phyloP scores from a whole-genome alignment of 306 rosid genomes.

The Pachyrhizus erosus region DNA sequence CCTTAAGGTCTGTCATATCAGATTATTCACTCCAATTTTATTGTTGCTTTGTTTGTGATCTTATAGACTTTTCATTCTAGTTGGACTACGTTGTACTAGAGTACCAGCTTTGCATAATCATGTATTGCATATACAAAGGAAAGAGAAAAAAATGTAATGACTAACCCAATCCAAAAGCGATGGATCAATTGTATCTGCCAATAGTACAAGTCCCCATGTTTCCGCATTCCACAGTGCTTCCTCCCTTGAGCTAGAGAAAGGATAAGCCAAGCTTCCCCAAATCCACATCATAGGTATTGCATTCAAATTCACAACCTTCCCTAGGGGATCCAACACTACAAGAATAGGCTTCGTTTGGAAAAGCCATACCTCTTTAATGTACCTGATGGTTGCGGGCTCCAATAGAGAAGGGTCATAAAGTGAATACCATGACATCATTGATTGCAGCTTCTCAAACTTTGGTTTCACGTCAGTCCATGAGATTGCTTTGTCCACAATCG shows the following conservation, averaged over 20 bases:
- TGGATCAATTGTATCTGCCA: slow-evolving; percentile 57
- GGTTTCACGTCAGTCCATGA: slow-evolving; percentile 32
- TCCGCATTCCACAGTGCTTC: slow-evolving; percentile 62
- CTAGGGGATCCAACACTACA: slow-evolving; percentile 66
- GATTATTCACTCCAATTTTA: neutral
- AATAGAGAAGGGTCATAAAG: slow-evolving; percentile 52
- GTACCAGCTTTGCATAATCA: neutral
- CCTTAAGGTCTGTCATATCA: neutral
- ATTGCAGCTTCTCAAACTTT: slow-evolving; percentile 40
- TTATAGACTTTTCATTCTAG: neutral
- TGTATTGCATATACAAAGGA: neutral
- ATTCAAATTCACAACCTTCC: slow-evolving; percentile 58
- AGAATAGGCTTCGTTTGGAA: slow-evolving; percentile 60
- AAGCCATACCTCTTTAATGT: slow-evolving; percentile 63
- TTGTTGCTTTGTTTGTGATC: neutral
- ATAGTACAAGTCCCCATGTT: slow-evolving; percentile 60
- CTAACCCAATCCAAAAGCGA: slow-evolving; percentile 55
- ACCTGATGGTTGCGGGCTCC: slow-evolving; percentile 50
- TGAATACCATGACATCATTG: slow-evolving; percentile 62
- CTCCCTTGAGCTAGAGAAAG: slow-evolving; percentile 61
- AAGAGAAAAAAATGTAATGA: neutral
- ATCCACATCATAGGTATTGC: slow-evolving; percentile 82
- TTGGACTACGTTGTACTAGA: neutral
- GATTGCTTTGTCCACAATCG: slow-evolving; percentile 44
- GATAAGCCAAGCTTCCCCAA: slow-evolving; percentile 74